Evolutionary conservation across 1,284 basidiomycete genomes (phyloP).

Genomic region (Chalciporus sp.): DNA sequence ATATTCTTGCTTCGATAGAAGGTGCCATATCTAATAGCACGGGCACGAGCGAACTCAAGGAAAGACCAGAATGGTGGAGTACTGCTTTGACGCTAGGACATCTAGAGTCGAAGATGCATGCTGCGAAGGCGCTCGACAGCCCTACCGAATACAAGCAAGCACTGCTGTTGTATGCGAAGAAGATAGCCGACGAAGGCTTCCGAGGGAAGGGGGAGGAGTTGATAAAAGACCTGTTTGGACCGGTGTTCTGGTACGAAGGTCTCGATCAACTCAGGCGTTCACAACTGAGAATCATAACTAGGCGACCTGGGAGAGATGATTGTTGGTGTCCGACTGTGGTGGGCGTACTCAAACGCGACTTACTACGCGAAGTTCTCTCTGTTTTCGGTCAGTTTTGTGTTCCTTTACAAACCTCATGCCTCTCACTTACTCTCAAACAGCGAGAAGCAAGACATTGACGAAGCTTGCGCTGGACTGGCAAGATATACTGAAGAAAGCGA

Average conservation of each 20-base stretch:
- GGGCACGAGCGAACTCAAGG: conserved; percentile 44
- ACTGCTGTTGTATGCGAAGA: conserved; percentile 76
- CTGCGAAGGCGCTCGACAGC: conserved; percentile 74
- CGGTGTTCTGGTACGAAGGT: conserved; percentile 73
- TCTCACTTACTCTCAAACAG: conserved; percentile 39
- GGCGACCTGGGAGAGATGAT: conserved; percentile 68
- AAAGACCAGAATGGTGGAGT: conserved; percentile 74
- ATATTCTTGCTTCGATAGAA: conserved; percentile 54
- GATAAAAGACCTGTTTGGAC: conserved; percentile 84
- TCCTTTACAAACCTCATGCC: background rate
- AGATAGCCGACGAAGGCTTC: conserved; percentile 85
- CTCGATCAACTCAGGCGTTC: conserved; percentile 4
- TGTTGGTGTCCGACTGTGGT: conserved; percentile 67
- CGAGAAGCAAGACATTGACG: conserved; percentile 68
- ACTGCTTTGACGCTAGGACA: conserved; percentile 81
- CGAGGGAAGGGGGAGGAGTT: conserved; percentile 85
- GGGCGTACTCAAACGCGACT: conserved; percentile 75
- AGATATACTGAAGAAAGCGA: conserved; percentile 67
- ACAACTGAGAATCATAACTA: conserved; percentile 33
- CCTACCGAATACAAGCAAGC: conserved; percentile 81
- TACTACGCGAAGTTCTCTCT: conserved; percentile 77
- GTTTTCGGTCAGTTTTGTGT: conserved; percentile 61
- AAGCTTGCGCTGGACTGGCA: conserved; percentile 80
- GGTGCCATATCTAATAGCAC: conserved; percentile 47
- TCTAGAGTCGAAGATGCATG: conserved; percentile 78